These are phyloP conservation scores for Tephrocybe rancida DNA, from an alignment of 768 basidiomycete species.

Conservation along the genomic window DNA sequence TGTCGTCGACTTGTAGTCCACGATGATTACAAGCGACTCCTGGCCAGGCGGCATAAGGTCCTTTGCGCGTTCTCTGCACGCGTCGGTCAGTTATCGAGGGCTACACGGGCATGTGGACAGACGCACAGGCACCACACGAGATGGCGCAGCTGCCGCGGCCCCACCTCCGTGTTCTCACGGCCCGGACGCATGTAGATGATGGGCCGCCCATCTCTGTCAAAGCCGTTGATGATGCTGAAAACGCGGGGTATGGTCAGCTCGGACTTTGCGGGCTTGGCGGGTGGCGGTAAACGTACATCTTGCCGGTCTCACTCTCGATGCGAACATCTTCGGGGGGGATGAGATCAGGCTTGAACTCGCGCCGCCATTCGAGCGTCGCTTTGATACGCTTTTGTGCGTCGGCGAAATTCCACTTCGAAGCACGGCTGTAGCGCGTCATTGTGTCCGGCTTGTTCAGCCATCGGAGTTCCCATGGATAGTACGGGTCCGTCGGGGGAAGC, in stretches of 20 bases:
- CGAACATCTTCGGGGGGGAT: conserved; percentile 81
- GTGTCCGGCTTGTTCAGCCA: conserved; percentile 76
- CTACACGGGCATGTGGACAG: background rate
- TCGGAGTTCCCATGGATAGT: conserved; percentile 74
- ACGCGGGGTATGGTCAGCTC: background rate
- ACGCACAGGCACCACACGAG: conserved; percentile 86
- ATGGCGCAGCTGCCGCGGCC: conserved; percentile 80
- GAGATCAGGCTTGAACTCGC: conserved; percentile 84
- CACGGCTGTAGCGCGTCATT: conserved; percentile 77
- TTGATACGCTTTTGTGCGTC: conserved; percentile 81
- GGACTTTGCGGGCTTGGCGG: conserved; percentile 1
- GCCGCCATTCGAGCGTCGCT: conserved; percentile 80
- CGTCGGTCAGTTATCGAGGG: background rate
- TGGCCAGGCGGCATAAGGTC: conserved; percentile 87
- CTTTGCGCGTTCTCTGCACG: conserved; percentile 78
- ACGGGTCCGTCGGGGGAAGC: conserved; percentile 69
- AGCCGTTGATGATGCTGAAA: conserved; percentile 76
- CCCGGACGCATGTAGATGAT: conserved; percentile 90
- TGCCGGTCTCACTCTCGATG: conserved; percentile 82
- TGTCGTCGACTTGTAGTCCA: conserved; percentile 85
- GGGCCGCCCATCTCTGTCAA: conserved; percentile 85
- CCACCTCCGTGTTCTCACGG: conserved; percentile 79
- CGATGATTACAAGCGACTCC: conserved; percentile 80
- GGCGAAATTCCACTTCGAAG: conserved; percentile 79
- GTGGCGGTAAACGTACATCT: conserved; percentile 64